Base-by-base conservation (phyloP, 2,329 filamentous ascomycete genomes). In the Cladophialophora chaetospira region DNA sequence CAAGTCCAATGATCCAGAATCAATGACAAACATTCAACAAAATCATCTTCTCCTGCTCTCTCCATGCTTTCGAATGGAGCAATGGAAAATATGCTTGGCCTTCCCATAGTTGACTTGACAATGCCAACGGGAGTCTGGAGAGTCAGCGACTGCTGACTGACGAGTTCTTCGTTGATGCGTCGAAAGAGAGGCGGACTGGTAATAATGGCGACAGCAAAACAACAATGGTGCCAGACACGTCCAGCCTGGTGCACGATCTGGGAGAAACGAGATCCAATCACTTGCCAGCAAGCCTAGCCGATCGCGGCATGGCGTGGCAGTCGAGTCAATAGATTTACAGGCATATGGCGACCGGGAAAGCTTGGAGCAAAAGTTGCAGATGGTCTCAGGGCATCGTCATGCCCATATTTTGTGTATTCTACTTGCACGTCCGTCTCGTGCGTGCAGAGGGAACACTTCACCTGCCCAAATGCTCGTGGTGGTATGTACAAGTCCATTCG, bases 1-100 rank as follows among this genome's bases (percentile, higher is more conserved):
- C 44, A 49, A 51, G 52, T 60, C 56, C 26, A 60, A 57, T 60
- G 61, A 63, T 63, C 54, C 46, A 50, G 53, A 55, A 52, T 49
- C 59, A 63, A 62, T 61, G 25, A 56, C 21, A 50, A 50, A 49
- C 26, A 43, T 28, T 6, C 25, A 31, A 51, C n/a, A 58, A 47
- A 42, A n/a, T 38, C 29, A n/a, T 49, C 19, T 5, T 15, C 28
- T 26, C 40, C 13, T 33, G 6, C 13, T 13, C 6, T 33, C 13
- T 26, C 9, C 11, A 15, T 5, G 4, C 26, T 44, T 44, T 25
- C 23, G 15, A n/a, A 15, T 33, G n/a, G n/a, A n/a, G n/a, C n/a
- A n/a, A n/a, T n/a, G n/a, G n/a, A n/a, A n/a, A n/a, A n/a, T n/a
- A n/a, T n/a, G n/a, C n/a, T n/a, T n/a, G n/a, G n/a, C n/a, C n/a